Evolutionary conservation across 495 filamentous ascomycete species (phyloP).

Genomic region (Aspergillus panamensis): DNA sequence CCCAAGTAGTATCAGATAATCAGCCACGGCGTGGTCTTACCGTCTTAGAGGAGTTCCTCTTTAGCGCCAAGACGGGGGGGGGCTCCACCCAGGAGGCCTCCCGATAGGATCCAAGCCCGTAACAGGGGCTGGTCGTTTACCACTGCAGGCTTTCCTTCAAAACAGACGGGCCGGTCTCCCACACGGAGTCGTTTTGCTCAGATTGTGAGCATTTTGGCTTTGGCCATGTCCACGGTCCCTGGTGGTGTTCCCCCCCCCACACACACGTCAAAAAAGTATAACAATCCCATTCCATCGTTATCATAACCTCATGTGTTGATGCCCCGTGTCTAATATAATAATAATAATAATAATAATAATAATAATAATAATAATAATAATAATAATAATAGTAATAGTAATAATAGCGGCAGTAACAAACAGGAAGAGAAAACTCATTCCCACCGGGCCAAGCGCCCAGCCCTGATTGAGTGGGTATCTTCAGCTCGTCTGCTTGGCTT

Average conservation of each 20-base stretch:
- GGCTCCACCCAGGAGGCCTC: constrained; percentile 10
- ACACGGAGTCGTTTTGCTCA: background rate
- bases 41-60: constrained; percentile 18
- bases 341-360: too few species aligned
- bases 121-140: background rate
- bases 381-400: too few species aligned
- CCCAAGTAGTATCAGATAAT: too few species aligned
- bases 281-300: background rate
- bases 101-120: constrained; percentile 10
- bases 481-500: constrained; percentile 1
- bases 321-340: background rate
- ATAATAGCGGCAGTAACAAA: background rate
- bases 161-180: constrained; percentile 1
- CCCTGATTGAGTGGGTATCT: background rate
- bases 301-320: background rate
- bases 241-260: background rate
- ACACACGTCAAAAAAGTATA: background rate
- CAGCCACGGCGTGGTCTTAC: constrained; percentile 16
- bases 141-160: constrained; percentile 1
- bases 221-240: background rate
- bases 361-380: too few species aligned
- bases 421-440: background rate
- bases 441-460: background rate
- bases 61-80: constrained; percentile 16
- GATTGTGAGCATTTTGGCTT: background rate